A percentile compares a stretch with the other conserved stretches of the same genome.
Evolutionary conservation across 2,329 filamentous ascomycete species (phyloP).

Genomic region (Dactylellina leptospora): DNA sequence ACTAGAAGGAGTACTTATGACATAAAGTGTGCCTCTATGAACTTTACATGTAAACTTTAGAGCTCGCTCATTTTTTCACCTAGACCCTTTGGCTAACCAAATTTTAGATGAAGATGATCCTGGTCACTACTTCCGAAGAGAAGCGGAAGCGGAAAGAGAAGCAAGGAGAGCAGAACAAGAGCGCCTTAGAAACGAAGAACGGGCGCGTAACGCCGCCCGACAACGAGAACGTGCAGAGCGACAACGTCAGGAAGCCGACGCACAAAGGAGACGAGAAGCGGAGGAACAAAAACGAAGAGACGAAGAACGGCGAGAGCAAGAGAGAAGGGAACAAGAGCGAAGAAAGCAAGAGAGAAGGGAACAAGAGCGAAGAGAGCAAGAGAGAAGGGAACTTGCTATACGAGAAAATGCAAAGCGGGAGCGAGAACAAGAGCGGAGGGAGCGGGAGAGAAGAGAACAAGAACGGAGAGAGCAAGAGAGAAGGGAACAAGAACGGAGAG

Average conservation of each 20-base stretch:
- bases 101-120: slow-evolving; percentile 25
- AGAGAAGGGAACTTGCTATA: neutral
- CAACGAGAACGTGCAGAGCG: slow-evolving; percentile 8
- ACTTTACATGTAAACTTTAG: slow-evolving; percentile 21
- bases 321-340: slow-evolving; percentile 14
- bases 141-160: slow-evolving; percentile 8
- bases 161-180: slow-evolving; percentile 11
- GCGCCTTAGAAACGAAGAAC: slow-evolving; percentile 28
- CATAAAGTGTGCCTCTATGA: slow-evolving; percentile 14
- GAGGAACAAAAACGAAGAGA: neutral
- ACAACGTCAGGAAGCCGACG: slow-evolving; percentile 21
- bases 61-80: neutral
- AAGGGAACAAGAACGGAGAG: too few species aligned
- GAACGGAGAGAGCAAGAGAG: too few species aligned
- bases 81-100: neutral
- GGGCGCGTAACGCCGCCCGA: slow-evolving; percentile 18
- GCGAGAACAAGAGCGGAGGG: slow-evolving; percentile 3
- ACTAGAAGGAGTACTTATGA: slow-evolving; percentile 24
- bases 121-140: slow-evolving; percentile 24
- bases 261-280: neutral
- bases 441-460: slow-evolving; percentile 4
- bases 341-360: slow-evolving; percentile 1
- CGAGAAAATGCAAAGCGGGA: neutral
- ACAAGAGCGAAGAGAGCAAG: slow-evolving; percentile 8
- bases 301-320: neutral